Evolutionary conservation across 257 asterid species (phyloP).

Genomic region (Phtheirospermum japonicum): DNA sequence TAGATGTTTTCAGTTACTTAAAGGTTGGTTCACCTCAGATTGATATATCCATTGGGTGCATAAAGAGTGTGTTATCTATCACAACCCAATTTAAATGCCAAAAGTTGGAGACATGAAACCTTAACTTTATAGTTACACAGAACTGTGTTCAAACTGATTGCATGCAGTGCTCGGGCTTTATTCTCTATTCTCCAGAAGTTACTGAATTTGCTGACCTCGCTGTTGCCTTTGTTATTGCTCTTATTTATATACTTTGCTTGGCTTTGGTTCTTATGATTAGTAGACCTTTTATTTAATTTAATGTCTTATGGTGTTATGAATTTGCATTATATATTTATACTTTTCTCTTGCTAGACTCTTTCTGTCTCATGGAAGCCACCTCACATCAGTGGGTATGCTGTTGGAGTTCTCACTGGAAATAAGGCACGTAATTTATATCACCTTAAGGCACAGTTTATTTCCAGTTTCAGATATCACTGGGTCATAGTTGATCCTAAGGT

Average conservation of each 20-base stretch:
- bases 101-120: constrained; percentile 8
- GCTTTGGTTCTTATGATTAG: background rate
- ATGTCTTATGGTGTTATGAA: constrained; percentile 12
- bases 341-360: constrained; percentile 54
- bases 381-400: constrained; percentile 45
- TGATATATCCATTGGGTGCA: background rate
- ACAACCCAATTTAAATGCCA: background rate
- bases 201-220: background rate
- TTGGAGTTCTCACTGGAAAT: constrained; percentile 66
- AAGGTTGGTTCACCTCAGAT: background rate
- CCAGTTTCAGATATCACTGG: constrained; percentile 4
- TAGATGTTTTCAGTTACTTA: constrained; percentile 5
- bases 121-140: background rate
- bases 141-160: background rate
- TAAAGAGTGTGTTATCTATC: background rate
- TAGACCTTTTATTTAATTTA: background rate
- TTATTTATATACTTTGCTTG: background rate
- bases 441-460: constrained; percentile 15
- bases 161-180: constrained; percentile 4
- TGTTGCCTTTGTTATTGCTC: constrained; percentile 4
- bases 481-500: constrained; percentile 6
- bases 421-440: constrained; percentile 48
- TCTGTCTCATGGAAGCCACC: constrained; percentile 57
- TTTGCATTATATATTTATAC: constrained; percentile 18
- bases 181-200: background rate